Percentiles rank a stretch among this genome's conserved stretches.
Conservation (phyloP, 1,284 basidiomycete genomes). For the Marasmius fiardii region DNA sequence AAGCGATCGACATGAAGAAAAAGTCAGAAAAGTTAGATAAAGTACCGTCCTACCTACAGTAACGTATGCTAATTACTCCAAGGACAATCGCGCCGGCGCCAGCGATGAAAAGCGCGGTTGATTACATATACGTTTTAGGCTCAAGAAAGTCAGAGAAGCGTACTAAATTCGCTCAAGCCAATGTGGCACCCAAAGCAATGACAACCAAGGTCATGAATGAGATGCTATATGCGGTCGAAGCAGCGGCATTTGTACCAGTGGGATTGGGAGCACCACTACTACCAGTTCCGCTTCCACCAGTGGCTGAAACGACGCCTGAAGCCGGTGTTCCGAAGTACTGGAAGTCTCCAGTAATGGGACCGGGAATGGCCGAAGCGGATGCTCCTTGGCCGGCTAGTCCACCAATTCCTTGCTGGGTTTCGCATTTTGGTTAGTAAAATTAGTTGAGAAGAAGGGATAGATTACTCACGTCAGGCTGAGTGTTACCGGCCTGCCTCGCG, state of each 20-base stretch:
- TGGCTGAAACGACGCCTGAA: constrained; percentile 15
- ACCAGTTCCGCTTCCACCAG: constrained; percentile 1
- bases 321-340: constrained; percentile 24
- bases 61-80: too few relatives aligned
- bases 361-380: constrained; percentile 38
- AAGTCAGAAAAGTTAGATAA: too few relatives aligned
- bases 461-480: constrained; percentile 26
- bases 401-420: constrained; percentile 33
- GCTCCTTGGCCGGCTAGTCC: constrained; percentile 41
- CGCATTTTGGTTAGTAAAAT: background rate
- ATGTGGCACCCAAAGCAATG: background rate
- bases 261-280: background rate
- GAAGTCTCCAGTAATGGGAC: constrained; percentile 31
- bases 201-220: background rate
- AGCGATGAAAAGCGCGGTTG: too few relatives aligned
- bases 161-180: too few relatives aligned
- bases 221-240: background rate
- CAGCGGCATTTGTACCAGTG: background rate
- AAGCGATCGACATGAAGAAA: too few relatives aligned
- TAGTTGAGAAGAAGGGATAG: background rate
- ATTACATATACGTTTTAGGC: background rate
- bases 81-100: too few relatives aligned
- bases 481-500: constrained; percentile 28
- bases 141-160: background rate
- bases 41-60: too few relatives aligned